These are phyloP conservation scores for Iris pallida DNA, from an alignment of 116 monocot genomes.

Conservation along the genomic window DNA sequence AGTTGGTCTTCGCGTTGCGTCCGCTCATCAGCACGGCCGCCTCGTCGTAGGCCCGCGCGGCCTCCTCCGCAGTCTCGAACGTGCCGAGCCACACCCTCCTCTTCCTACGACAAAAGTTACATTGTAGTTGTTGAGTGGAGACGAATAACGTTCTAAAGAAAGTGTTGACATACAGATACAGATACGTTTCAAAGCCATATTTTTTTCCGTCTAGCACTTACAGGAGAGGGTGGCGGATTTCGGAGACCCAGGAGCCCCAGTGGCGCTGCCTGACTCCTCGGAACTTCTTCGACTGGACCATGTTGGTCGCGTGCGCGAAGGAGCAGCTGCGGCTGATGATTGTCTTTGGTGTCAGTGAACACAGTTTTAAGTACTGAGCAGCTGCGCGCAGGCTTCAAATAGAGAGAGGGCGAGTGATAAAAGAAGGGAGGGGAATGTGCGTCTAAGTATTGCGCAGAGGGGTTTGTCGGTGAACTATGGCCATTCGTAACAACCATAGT, in stretches of 20 bases:
- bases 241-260: constrained; percentile 99
- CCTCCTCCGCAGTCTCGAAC: constrained; percentile 97
- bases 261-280: constrained; percentile 97
- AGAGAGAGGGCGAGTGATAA: constrained; percentile 2
- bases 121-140: no score
- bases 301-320: no score
- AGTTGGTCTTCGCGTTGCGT: constrained; percentile 98
- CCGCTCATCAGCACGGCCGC: constrained; percentile 96
- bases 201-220: no score
- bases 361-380: not conserved
- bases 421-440: constrained; percentile 6
- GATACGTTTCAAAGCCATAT: no score
- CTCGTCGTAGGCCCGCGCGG: constrained; percentile 91
- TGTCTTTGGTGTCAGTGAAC: not conserved
- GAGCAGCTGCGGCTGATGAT: no score
- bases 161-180: no score
- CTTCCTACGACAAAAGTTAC: no score
- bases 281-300: constrained; percentile 96
- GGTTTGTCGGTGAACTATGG: constrained; percentile 32
- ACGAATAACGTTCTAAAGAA: no score
- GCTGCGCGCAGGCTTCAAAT: not conserved
- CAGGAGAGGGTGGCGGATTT: constrained; percentile 94
- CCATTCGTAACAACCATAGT: constrained; percentile 28
- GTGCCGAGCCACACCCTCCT: constrained; percentile 99
- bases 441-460: constrained; percentile 12